Evolutionary conservation across 306 rosid species (phyloP).

Genomic region (Albizia julibrissin): DNA sequence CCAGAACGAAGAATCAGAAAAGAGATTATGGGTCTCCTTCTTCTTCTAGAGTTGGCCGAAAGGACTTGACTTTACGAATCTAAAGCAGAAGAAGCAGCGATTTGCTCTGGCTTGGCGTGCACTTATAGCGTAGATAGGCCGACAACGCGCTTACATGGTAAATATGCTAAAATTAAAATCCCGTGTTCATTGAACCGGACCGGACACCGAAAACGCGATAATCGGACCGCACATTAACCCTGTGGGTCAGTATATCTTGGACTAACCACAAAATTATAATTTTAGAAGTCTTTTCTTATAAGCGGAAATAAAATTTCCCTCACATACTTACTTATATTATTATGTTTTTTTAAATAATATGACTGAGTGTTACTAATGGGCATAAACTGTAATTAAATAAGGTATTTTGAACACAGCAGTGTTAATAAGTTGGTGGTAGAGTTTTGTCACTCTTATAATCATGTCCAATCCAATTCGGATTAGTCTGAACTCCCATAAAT

Average conservation of each 20-base stretch:
- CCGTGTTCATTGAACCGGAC: slow-evolving; percentile 9
- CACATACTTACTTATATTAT: fast-evolving
- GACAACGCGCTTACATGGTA: neutral
- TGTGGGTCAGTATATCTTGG: neutral
- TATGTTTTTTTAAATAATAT: no score
- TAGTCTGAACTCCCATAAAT: no score
- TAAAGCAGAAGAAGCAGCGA: neutral
- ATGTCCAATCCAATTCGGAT: fast-evolving
- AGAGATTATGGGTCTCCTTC: neutral
- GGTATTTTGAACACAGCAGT: no score
- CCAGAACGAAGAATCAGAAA: neutral
- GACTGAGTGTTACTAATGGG: neutral
- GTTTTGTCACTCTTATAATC: no score
- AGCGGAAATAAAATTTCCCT: fast-evolving
- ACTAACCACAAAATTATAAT: no score
- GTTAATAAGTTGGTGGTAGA: no score
- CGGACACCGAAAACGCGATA: neutral
- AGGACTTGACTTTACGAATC: neutral
- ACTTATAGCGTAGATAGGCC: neutral
- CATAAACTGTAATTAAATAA: neutral
- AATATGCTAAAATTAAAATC: neutral
- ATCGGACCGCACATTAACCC: neutral
- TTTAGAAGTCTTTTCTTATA: fast-evolving
- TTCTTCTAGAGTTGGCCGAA: neutral
- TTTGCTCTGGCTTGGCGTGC: neutral